These are phyloP conservation scores for Quercus mongolica DNA, from an alignment of 306 rosid species.

Conservation along the genomic window DNA sequence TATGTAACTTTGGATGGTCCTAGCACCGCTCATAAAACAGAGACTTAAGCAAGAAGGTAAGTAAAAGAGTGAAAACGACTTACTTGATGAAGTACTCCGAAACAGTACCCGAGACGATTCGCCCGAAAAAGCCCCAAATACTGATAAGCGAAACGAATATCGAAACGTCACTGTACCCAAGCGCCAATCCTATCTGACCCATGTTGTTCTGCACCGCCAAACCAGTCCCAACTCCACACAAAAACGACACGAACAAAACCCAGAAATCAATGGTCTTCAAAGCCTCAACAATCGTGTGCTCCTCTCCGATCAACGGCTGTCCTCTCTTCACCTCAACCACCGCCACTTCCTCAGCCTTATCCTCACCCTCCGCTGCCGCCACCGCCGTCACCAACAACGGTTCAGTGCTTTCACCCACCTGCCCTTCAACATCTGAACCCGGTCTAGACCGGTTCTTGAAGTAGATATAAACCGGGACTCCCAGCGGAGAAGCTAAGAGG, in stretches of 20 bases:
- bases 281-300: slow-evolving; percentile 67
- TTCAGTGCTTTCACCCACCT: slow-evolving; percentile 3
- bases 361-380: slow-evolving; percentile 7
- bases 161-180: slow-evolving; percentile 77
- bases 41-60: not conserved
- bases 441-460: slow-evolving; percentile 5
- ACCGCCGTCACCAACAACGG: slow-evolving; percentile 34
- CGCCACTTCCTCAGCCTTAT: not conserved
- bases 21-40: not conserved
- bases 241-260: slow-evolving; percentile 78
- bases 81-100: slow-evolving; percentile 82
- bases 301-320: slow-evolving; percentile 69
- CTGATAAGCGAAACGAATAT: slow-evolving; percentile 69
- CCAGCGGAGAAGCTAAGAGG: slow-evolving; percentile 62
- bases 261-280: slow-evolving; percentile 65
- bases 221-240: slow-evolving; percentile 94
- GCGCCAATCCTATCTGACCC: slow-evolving; percentile 93
- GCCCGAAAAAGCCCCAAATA: slow-evolving; percentile 81
- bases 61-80: not conserved
- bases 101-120: slow-evolving; percentile 60
- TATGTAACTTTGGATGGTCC: too few relatives aligned
- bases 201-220: slow-evolving; percentile 82
- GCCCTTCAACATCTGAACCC: slow-evolving; percentile 37
- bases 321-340: not conserved
- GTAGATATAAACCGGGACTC: slow-evolving; percentile 49